phyloP scores from a whole-genome alignment of 176 grass and related monocot genomes.

The Ensete ventricosum region DNA sequence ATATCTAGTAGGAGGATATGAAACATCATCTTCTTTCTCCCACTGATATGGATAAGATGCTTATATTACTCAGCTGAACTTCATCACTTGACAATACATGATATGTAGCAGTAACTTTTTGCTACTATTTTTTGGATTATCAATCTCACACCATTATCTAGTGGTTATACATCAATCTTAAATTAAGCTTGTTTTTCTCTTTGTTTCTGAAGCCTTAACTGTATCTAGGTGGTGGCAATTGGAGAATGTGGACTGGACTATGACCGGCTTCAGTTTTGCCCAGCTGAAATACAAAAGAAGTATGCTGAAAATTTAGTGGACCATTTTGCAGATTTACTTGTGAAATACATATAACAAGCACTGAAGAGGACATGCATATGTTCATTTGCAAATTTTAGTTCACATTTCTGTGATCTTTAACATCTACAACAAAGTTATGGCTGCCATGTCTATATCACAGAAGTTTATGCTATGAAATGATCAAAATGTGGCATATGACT shows the following conservation, averaged over 20 bases:
- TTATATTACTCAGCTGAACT: not conserved
- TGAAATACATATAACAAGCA: not conserved
- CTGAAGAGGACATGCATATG: not conserved
- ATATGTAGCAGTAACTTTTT: no score
- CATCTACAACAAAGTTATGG: not conserved
- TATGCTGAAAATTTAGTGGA: slow-evolving; percentile 12
- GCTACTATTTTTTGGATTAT: no score
- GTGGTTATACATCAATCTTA: not conserved
- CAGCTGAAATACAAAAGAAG: slow-evolving; percentile 78
- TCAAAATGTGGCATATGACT: not conserved
- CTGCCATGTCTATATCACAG: not conserved
- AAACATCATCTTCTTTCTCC: not conserved
- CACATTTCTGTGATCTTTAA: not conserved
- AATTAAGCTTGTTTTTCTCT: not conserved
- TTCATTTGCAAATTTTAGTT: not conserved
- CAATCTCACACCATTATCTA: no score
- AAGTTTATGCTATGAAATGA: not conserved
- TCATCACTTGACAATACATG: not conserved
- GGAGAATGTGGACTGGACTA: slow-evolving; percentile 98
- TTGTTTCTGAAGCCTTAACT: not conserved
- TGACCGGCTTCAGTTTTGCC: slow-evolving; percentile 92
- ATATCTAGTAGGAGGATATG: not conserved
- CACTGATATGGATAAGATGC: not conserved
- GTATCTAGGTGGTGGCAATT: slow-evolving; percentile 73
- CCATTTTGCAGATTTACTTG: not conserved